Conservation (phyloP, 495 filamentous ascomycete genomes). For the Podospora conica region DNA sequence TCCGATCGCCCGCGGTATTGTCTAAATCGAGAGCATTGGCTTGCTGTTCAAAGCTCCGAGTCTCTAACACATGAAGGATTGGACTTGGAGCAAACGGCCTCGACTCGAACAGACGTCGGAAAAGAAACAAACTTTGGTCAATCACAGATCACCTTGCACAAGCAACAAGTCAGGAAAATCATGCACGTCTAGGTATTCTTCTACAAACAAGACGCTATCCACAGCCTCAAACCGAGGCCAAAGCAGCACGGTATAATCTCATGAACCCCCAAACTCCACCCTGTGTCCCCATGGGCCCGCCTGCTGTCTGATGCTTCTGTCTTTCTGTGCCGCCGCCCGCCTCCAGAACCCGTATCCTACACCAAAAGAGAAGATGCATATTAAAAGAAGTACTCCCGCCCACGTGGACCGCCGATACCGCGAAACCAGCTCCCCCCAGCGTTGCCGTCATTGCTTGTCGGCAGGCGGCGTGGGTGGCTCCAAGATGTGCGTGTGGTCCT, state of each 20-base stretch:
- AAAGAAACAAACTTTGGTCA: too few relatives aligned
- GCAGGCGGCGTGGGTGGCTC: conserved; percentile 43
- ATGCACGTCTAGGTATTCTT: not conserved
- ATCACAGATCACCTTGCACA: not conserved
- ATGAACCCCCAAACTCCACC: not conserved
- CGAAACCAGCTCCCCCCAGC: not conserved
- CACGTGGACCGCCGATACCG: not conserved
- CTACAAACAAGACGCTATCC: not conserved
- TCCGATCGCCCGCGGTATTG: too few relatives aligned
- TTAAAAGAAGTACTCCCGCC: not conserved
- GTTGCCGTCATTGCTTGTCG: not conserved
- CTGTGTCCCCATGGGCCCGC: not conserved
- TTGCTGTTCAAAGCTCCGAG: too few relatives aligned
- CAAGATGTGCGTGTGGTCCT: conserved; percentile 48
- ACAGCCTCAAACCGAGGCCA: not conserved
- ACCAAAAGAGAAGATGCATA: not conserved
- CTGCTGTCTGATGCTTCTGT: not conserved
- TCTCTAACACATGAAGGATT: too few relatives aligned
- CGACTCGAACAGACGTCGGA: too few relatives aligned
- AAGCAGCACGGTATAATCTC: not conserved
- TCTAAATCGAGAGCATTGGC: too few relatives aligned
- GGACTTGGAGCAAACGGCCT: too few relatives aligned
- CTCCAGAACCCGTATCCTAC: not conserved
- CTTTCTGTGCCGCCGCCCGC: not conserved
- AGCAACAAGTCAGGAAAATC: not conserved